phyloP scores from a whole-genome alignment of 2,329 filamentous ascomycete genomes.

The Domatiomyces catenatus region DNA sequence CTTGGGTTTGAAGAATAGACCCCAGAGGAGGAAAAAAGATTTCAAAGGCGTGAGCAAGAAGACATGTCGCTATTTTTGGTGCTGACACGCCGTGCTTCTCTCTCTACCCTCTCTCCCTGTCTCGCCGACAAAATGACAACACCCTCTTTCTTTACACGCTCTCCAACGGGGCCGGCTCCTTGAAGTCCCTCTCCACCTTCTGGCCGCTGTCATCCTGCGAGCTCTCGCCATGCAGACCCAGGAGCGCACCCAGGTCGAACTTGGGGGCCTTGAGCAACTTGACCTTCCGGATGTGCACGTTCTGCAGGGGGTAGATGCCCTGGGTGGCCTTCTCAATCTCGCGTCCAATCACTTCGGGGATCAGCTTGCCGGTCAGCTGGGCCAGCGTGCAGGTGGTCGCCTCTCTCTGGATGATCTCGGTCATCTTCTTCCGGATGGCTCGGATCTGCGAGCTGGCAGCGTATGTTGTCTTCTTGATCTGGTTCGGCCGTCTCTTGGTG shows the following conservation, averaged over 20 bases:
- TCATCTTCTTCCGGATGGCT: slow-evolving; percentile 98
- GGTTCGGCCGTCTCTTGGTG: slow-evolving; percentile 97
- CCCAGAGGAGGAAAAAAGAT: background rate
- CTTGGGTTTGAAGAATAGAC: background rate
- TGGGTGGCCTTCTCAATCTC: slow-evolving; percentile 99
- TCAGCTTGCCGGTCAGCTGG: slow-evolving; percentile 96
- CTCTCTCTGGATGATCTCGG: slow-evolving; percentile 95
- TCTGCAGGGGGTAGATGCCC: slow-evolving; percentile 99
- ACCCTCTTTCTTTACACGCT: slow-evolving; percentile 52
- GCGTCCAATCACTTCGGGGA: slow-evolving; percentile 96
- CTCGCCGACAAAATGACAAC: background rate
- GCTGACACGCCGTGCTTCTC: background rate
- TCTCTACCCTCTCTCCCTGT: background rate
- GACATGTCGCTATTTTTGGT: background rate
- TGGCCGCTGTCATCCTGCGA: slow-evolving; percentile 90
- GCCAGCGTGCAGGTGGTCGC: slow-evolving; percentile 84
- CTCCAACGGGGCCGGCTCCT: slow-evolving; percentile 83
- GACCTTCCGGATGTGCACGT: slow-evolving; percentile 99
- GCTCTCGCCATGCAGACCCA: slow-evolving; percentile 95
- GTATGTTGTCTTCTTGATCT: slow-evolving; percentile 99
- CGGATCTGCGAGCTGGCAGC: slow-evolving; percentile 93
- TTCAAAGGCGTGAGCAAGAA: background rate
- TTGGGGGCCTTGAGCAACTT: slow-evolving; percentile 98
- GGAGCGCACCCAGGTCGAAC: slow-evolving; percentile 93
- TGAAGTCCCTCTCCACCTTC: slow-evolving; percentile 99